Conservation (phyloP, 1,284 basidiomycete genomes). For the Meira miltonrushii region DNA sequence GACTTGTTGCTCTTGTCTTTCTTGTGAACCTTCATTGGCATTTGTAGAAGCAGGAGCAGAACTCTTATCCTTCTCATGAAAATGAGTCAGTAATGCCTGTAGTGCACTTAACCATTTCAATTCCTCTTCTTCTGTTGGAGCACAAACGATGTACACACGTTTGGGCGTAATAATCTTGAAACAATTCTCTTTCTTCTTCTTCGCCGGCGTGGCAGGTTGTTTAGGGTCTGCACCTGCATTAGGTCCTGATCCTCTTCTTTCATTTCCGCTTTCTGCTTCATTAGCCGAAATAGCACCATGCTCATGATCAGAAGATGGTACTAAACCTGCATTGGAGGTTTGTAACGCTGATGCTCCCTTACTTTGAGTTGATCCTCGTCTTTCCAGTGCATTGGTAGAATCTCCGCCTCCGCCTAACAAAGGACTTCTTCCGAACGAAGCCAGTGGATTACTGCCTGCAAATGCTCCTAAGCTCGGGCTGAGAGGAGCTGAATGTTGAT, state of each 20-base stretch:
- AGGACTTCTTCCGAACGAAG: not conserved
- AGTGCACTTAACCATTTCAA: constrained; percentile 96
- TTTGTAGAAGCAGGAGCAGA: not conserved
- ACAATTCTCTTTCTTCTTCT: constrained; percentile 58
- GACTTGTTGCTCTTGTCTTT: too few relatives aligned
- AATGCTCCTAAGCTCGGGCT: not conserved
- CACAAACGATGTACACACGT: constrained; percentile 79
- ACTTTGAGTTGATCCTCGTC: too few relatives aligned
- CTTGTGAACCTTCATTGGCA: too few relatives aligned
- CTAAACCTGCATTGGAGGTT: not conserved
- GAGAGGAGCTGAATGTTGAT: constrained; percentile 7
- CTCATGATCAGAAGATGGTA: not conserved
- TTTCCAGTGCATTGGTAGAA: not conserved
- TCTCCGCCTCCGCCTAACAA: not conserved
- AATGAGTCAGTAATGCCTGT: constrained; percentile 71
- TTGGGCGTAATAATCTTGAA: constrained; percentile 97
- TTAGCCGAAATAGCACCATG: not conserved
- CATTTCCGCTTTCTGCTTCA: not conserved
- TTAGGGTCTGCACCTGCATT: not conserved
- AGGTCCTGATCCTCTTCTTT: not conserved
- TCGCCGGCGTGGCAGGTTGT: constrained; percentile 11
- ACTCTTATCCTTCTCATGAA: constrained; percentile 41
- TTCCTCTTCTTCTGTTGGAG: constrained; percentile 94
- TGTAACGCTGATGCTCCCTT: not conserved
- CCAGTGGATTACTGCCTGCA: not conserved